phyloP scores from a whole-genome alignment of 257 asterid genomes.

The Solanum etuberosum region DNA sequence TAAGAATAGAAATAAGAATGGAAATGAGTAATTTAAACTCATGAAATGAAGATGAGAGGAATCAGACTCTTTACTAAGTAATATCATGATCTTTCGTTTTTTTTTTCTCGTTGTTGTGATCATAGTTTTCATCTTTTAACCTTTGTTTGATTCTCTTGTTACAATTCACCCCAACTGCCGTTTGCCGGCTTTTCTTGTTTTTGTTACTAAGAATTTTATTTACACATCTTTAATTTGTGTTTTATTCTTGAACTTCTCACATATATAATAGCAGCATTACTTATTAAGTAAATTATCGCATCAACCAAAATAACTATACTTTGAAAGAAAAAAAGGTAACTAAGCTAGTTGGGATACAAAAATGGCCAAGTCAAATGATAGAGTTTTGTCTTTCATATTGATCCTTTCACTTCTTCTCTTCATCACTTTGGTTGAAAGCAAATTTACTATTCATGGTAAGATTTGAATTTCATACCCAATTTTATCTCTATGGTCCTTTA shows the following conservation, averaged over 20 bases:
- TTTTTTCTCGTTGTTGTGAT: background rate
- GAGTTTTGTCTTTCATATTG: background rate
- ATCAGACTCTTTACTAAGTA: background rate
- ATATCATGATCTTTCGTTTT: no score
- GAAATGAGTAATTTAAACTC: background rate
- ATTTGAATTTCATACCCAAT: background rate
- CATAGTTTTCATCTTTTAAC: background rate
- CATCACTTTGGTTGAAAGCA: background rate
- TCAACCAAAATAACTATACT: background rate
- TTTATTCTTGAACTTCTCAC: background rate
- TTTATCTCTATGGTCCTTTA: background rate
- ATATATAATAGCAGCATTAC: background rate
- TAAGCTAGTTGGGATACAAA: background rate
- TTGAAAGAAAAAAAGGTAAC: background rate
- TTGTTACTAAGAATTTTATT: background rate
- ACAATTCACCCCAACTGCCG: background rate
- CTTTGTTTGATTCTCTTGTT: background rate
- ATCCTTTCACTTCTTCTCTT: constrained; percentile 6
- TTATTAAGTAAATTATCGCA: background rate
- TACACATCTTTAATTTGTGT: background rate
- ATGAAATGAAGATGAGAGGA: background rate
- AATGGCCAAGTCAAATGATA: constrained; percentile 22
- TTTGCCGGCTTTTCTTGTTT: background rate
- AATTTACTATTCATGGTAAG: background rate
- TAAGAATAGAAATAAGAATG: background rate